phyloP scores from a whole-genome alignment of 306 rosid genomes.

The Lathyrus tuberosus region DNA sequence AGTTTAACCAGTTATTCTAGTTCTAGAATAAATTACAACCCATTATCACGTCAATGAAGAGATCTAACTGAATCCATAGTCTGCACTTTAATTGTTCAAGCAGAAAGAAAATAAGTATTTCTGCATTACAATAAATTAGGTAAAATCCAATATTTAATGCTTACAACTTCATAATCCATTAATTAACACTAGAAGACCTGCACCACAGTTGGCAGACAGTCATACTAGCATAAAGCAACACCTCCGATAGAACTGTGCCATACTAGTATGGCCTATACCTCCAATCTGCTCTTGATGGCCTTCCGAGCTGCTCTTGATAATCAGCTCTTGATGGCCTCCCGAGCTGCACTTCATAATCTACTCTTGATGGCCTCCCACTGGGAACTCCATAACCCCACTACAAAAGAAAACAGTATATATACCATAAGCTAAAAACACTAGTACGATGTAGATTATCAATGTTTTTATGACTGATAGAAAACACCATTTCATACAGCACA shows the following conservation, averaged over 20 bases:
- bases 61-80: slow-evolving; percentile 21
- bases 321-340: slow-evolving; percentile 73
- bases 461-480: slow-evolving; percentile 2
- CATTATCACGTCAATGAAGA: slow-evolving; percentile 20
- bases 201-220: slow-evolving; percentile 12
- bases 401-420: slow-evolving; percentile 30
- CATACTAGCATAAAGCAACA: slow-evolving; percentile 30
- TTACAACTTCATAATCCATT: slow-evolving; percentile 17
- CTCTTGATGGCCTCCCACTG: slow-evolving; percentile 79
- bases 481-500: slow-evolving; percentile 14
- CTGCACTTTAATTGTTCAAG: slow-evolving; percentile 16
- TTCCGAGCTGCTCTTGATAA: slow-evolving; percentile 84
- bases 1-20: background rate
- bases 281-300: slow-evolving; percentile 96
- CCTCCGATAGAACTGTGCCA: slow-evolving; percentile 25
- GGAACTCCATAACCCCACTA: slow-evolving; percentile 96
- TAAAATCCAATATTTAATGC: slow-evolving; percentile 32
- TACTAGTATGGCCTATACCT: slow-evolving; percentile 91
- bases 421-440: slow-evolving; percentile 13
- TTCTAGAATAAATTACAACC: slow-evolving; percentile 13
- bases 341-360: slow-evolving; percentile 82
- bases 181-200: slow-evolving; percentile 2
- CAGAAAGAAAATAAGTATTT: background rate
- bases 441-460: background rate
- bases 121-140: slow-evolving; percentile 6